A percentile compares a stretch with the other conserved stretches of the same genome.
Evolutionary conservation across 2,329 filamentous ascomycete species (phyloP).

Genomic region (Metarhizium robertsii): DNA sequence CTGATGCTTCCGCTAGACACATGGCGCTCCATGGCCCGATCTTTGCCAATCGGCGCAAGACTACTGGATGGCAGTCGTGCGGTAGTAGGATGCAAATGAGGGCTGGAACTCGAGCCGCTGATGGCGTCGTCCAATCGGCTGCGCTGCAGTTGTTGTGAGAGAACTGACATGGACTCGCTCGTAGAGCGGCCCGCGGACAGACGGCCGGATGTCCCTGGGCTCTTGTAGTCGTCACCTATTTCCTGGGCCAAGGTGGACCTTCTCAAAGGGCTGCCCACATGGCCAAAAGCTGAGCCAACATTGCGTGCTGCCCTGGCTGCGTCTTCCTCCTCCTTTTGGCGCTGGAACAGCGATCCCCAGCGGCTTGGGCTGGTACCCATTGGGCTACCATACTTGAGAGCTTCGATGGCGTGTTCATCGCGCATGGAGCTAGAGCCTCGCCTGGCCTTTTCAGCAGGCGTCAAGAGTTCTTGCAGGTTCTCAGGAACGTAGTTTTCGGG

Average conservation of each 20-base stretch:
- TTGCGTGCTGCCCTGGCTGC: slow-evolving; percentile 25
- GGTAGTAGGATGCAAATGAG: slow-evolving; percentile 41
- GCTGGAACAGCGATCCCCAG: slow-evolving; percentile 52
- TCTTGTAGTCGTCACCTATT: slow-evolving; percentile 28
- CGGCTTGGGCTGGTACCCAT: slow-evolving; percentile 49
- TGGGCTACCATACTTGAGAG: slow-evolving; percentile 52
- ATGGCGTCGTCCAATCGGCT: slow-evolving; percentile 41
- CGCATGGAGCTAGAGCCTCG: slow-evolving; percentile 47
- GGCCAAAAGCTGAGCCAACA: slow-evolving; percentile 49
- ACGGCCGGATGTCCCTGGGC: slow-evolving; percentile 28
- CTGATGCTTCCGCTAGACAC: slow-evolving; percentile 50
- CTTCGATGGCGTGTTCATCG: slow-evolving; percentile 39
- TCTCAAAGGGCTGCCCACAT: slow-evolving; percentile 56
- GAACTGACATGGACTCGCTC: slow-evolving; percentile 46
- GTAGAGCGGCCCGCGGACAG: slow-evolving; percentile 30
- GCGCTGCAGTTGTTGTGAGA: slow-evolving; percentile 54
- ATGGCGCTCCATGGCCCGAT: slow-evolving; percentile 43
- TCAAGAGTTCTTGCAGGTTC: slow-evolving; percentile 55
- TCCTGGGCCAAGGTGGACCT: slow-evolving; percentile 52
- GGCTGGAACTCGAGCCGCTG: slow-evolving; percentile 23
- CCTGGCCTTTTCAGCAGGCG: slow-evolving; percentile 57
- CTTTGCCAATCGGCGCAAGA: slow-evolving; percentile 29
- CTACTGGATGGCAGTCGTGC: slow-evolving; percentile 30
- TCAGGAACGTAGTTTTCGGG: slow-evolving; percentile 60
- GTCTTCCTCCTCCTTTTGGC: slow-evolving; percentile 50